These are phyloP conservation scores for Ceratocystis harringtonii DNA, from an alignment of 2,329 filamentous ascomycete species.

Conservation along the genomic window DNA sequence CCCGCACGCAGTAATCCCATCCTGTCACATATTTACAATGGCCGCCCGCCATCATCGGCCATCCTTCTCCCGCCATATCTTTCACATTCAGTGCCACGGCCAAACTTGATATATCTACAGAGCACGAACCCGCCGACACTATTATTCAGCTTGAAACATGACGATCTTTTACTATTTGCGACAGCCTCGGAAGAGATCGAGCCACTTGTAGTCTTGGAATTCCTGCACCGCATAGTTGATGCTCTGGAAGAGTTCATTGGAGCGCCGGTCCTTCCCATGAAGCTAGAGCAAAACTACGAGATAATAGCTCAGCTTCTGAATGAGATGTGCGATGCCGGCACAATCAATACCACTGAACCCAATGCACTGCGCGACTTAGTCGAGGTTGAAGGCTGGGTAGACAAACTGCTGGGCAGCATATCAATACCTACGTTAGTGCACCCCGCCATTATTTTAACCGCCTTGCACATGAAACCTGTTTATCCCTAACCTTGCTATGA, in stretches of 20 bases:
- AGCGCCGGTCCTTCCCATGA: conserved; percentile 66
- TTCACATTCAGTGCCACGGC: conserved; percentile 62
- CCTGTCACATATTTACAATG: conserved; percentile 77
- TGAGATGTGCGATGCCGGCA: conserved; percentile 92
- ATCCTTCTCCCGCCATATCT: conserved; percentile 77
- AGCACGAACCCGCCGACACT: conserved; percentile 73
- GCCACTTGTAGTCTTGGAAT: conserved; percentile 80
- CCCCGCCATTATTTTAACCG: neutral
- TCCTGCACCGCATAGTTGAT: conserved; percentile 85
- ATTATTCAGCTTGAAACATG: conserved; percentile 76
- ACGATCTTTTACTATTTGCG: conserved; percentile 71
- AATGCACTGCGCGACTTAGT: conserved; percentile 86
- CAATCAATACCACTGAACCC: conserved; percentile 78
- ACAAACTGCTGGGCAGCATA: conserved; percentile 76
- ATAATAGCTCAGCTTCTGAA: conserved; percentile 81
- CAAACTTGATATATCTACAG: conserved; percentile 72
- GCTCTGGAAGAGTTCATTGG: conserved; percentile 89
- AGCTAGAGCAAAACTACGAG: conserved; percentile 84
- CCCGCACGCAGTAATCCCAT: conserved; percentile 55
- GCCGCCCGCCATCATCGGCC: conserved; percentile 59
- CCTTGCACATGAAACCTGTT: conserved; percentile 15
- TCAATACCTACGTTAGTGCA: conserved; percentile 54
- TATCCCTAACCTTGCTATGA: neutral
- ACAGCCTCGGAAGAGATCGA: conserved; percentile 78
- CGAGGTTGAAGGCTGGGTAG: conserved; percentile 79